Conservation (phyloP, 371 early-diverging fungal genomes). For the Mortierella sp. region DNA sequence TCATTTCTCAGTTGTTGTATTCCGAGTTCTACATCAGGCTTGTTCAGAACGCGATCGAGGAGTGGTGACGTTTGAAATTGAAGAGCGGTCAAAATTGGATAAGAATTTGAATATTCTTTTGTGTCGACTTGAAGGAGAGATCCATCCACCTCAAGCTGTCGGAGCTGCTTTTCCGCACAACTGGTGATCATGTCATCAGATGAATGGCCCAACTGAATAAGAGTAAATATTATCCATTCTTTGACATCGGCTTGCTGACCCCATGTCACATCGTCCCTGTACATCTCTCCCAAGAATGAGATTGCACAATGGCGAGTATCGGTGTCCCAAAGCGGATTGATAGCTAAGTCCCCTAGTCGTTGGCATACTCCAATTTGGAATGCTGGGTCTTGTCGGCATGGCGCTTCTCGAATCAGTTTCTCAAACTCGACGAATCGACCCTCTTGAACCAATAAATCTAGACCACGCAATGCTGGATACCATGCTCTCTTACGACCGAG, state of each 20-base stretch:
- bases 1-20: no score
- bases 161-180: no score
- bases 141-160: no score
- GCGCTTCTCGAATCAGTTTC: neutral
- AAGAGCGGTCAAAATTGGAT: no score
- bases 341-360: constrained; percentile 1
- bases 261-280: neutral
- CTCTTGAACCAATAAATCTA: no score
- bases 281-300: neutral
- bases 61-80: no score
- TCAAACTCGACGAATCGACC: neutral
- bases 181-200: no score
- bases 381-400: constrained; percentile 2
- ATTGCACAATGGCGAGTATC: constrained; percentile 2
- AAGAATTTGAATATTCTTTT: no score
- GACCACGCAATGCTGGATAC: neutral
- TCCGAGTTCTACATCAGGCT: no score
- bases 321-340: neutral
- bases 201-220: neutral
- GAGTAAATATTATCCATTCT: neutral
- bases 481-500: neutral
- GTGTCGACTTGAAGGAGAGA: no score
- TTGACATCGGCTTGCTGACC: neutral
- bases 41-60: no score
- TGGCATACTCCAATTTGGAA: neutral